Evolutionary conservation across 2,329 filamentous ascomycete species (phyloP), one percentile per base, ranked within the genome.

Genomic region (Cadophora luteo-olivacea): DNA sequence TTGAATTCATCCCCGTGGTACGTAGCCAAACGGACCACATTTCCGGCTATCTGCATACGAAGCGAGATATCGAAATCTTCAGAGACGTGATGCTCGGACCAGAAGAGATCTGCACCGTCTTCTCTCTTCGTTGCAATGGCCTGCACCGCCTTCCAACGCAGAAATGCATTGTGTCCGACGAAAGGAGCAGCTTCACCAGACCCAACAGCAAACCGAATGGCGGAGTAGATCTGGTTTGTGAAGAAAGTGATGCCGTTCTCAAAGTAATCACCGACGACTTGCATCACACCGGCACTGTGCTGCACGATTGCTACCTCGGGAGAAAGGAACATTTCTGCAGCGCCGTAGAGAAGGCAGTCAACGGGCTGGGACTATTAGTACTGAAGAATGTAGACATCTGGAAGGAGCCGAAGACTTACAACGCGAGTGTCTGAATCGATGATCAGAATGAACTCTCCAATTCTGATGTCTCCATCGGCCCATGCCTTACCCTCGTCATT

Each of bases 251-350:
- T 88, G 63, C 93, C 84, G 75, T 93, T 89, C 51, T 91, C 94
- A 80, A 94, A 93, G 81, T 91, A 93, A 64, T 86, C 89, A 74
- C 87, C 7, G 11, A 90, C 90, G 45, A 93, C 90, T 79, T 92
- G 90, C 91, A 92, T 94, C 80, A 93, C 91, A 73, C 91, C 90
- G 5, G 91, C 92, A 1, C 89, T 88, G 79, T 91, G 92, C 74
- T 94, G 90, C 81, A 94, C 86, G 76, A 93, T 92, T 61, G 89
- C 92, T 57, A 94, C 91, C 72, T 93, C 88, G 3, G 91, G 91
- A 4, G 90, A 91, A 94, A 92, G 29, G 29, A 29, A 29, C 29
- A 29, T 29, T 76, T 95, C 92, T 58, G 89, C 92, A 49, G 92
- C 91, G 49, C 91, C 91, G 74, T 94, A 91, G 14, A 45, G 41